Base-by-base conservation (phyloP, 2,329 filamentous ascomycete genomes). In the Aspergillus uvarum region DNA sequence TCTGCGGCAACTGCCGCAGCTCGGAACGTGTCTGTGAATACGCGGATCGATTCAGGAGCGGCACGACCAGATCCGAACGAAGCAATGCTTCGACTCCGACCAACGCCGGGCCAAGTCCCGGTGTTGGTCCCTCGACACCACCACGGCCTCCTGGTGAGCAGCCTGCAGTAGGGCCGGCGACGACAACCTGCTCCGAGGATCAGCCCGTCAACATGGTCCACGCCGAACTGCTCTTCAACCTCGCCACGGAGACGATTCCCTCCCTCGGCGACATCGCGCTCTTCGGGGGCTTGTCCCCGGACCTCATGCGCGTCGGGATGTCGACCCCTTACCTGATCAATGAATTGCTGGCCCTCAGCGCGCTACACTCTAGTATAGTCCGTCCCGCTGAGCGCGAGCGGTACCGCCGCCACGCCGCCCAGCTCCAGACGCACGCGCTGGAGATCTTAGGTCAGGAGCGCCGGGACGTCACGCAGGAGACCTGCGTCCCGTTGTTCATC, bases 311-410 rank as follows among this genome's bases (percentile, higher is more conserved):
- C 22, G 24, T 53, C 14, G 52, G 56, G 2, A 24, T 68, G 4
- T 31, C 47, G n/a, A 66, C 60, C 2, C 81, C 79, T 1, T 83
- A 80, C 56, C 74, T 82, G 3, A 76, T 83, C 62, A 79, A 83
- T 58, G 74, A 81, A 63, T 51, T 82, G 5, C 74, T 83, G 11
- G 81, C 80, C 44, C 63, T 81, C 51, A 74, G 79, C 12, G 80
- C 81, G 4, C 70, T 80, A 3, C 79, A 83, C 58, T 63, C 78
- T 14, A 76, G 74, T 58, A 72, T 68, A 2, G 63, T 74, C 2
- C 21, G 67, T 70, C 49, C 70, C 72, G 58, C 80, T 76, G 63
- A 80, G 74, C 64, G 61, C 54, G 51, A 61, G 29, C 51, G 70
- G 61, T 70, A 70, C 51, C 58, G 64, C 58, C 62, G 70, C 59